A percentile compares a stretch with the other conserved stretches of the same genome.
Conservation (phyloP, 352 stramenopile genomes). For the Globisporangium ultimum region DNA sequence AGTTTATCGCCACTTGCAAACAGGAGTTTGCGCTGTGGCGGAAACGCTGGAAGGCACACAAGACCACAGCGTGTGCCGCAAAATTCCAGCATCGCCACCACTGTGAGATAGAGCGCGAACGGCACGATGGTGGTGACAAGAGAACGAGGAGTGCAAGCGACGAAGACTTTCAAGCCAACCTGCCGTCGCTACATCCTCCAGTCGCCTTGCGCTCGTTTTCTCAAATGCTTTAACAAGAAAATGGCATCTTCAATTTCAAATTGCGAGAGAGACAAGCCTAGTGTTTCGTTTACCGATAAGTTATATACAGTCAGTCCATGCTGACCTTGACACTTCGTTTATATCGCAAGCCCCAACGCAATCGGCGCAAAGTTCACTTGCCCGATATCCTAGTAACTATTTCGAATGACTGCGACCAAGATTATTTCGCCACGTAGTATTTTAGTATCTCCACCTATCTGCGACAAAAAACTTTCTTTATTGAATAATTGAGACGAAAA, state of each 20-base stretch:
- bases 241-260: too few relatives aligned
- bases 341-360: too few relatives aligned
- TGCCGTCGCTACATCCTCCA: not conserved
- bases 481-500: too few relatives aligned
- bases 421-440: too few relatives aligned
- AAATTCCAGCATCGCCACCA: conserved; percentile 30
- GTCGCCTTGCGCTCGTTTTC: conserved; percentile 11
- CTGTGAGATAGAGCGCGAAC: not conserved
- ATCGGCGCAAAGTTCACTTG: too few relatives aligned
- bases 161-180: not conserved
- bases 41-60: conserved; percentile 46
- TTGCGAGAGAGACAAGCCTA: not conserved
- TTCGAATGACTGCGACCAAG: too few relatives aligned
- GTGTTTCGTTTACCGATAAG: conserved; percentile 12
- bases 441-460: too few relatives aligned
- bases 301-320: not conserved
- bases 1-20: conserved; percentile 39
- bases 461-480: too few relatives aligned
- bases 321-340: too few relatives aligned
- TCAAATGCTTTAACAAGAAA: conserved; percentile 2
- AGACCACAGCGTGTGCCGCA: conserved; percentile 31
- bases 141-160: not conserved
- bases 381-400: too few relatives aligned
- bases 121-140: not conserved
- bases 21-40: conserved; percentile 45